Base-by-base conservation (phyloP, 2,329 filamentous ascomycete species). In the Alternaria longipes region DNA sequence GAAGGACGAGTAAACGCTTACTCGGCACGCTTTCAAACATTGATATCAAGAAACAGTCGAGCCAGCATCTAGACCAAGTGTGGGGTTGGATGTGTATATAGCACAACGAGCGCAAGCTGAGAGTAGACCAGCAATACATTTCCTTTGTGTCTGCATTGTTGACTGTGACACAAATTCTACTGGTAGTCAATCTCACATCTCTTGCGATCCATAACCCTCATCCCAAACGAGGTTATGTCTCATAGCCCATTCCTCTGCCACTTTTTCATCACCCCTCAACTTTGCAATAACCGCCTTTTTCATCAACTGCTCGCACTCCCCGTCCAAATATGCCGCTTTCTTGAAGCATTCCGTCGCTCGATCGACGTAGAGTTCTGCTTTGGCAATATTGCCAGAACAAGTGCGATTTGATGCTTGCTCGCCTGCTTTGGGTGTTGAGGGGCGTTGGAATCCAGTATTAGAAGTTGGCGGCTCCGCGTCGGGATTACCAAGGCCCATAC, bases 241-340 rank as follows among this genome's bases (percentile, higher is more conserved):
- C 59, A 77, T 74, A 26, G 76, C 76, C 74, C 74, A 78, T 45
- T 79, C 76, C 55, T 76, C 75, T 2, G 76, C 74, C 44, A 77
- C 42, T 58, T 69, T 73, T 52, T 76, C 74, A 45, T 79, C 73
- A 1, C 75, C 91, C 8, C 86, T 84, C 47, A 90, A 81, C 76
- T 89, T 88, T 83, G 92, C 91, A 52, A 96, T 85, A 52, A 89
- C 89, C 4, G 91, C 90, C 79, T 92, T 94, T 83, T 95, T 95
- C 20, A 90, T 90, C 81, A 94, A 86, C 83, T 91, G 89, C 78
- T 93, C 90, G 72, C 91, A 90, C 79, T 92, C 90, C 55, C 88
- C 88, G n/a, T 82, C 80, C 14, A 89, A 80, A 74, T 91, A 91
- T 73, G 91, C 88, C 14, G 92, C 82, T 47, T 83, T 84, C 42